These are phyloP conservation scores for Biscogniauxia mediterranea DNA, from an alignment of 2,329 filamentous ascomycete species.

Conservation along the genomic window DNA sequence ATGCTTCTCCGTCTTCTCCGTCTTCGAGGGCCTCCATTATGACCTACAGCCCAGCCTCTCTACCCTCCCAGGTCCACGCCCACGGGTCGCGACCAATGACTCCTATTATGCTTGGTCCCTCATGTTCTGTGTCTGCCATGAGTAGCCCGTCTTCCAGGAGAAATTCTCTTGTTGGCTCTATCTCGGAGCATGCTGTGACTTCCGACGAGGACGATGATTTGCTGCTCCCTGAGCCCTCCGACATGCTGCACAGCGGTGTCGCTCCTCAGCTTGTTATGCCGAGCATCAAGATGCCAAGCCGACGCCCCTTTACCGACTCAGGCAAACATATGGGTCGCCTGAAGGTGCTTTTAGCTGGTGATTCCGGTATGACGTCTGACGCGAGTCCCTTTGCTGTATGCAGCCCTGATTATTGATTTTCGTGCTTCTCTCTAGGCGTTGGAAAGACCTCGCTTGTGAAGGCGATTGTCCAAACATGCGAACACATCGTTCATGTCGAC, in stretches of 20 bases:
- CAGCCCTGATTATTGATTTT: constrained; percentile 15
- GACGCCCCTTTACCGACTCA: constrained; percentile 83
- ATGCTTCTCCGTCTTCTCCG: constrained; percentile 26
- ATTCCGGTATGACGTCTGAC: constrained; percentile 55
- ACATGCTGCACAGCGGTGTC: constrained; percentile 46
- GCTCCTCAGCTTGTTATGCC: constrained; percentile 94
- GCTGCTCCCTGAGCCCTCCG: constrained; percentile 37
- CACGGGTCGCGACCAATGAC: constrained; percentile 45
- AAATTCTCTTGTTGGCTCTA: constrained; percentile 49
- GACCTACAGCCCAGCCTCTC: constrained; percentile 31
- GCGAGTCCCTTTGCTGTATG: not conserved
- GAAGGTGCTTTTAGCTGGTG: constrained; percentile 84
- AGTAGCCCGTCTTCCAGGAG: constrained; percentile 53
- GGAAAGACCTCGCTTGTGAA: constrained; percentile 90
- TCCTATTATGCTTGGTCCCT: constrained; percentile 42
- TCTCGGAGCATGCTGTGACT: constrained; percentile 43
- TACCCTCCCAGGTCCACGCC: constrained; percentile 30
- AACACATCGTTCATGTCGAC: constrained; percentile 94
- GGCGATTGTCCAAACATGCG: constrained; percentile 80
- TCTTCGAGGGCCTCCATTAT: constrained; percentile 32
- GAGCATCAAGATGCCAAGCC: constrained; percentile 84
- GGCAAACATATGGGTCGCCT: constrained; percentile 82
- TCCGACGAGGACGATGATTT: constrained; percentile 54
- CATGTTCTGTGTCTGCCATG: constrained; percentile 40
- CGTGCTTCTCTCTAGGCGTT: constrained; percentile 51